These are phyloP conservation scores for Alternaria arborescens DNA, from an alignment of 2,329 filamentous ascomycete species.

Conservation along the genomic window DNA sequence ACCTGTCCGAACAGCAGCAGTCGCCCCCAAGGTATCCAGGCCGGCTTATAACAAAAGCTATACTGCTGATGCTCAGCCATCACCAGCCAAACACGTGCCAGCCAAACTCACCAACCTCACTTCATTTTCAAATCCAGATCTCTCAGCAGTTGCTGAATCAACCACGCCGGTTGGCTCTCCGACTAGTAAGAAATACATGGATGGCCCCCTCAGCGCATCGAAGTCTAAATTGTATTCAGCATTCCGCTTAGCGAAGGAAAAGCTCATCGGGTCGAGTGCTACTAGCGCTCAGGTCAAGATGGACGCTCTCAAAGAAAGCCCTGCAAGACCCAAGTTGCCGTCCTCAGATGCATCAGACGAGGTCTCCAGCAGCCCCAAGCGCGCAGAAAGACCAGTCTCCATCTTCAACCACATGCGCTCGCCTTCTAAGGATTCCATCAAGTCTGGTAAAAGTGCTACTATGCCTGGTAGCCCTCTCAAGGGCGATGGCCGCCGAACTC, in stretches of 20 bases:
- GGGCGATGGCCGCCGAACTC: constrained; percentile 58
- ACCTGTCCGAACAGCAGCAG: constrained; percentile 55
- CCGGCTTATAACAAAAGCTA: constrained; percentile 68
- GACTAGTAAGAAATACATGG: constrained; percentile 61
- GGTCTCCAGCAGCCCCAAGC: constrained; percentile 45
- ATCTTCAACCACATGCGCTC: constrained; percentile 49
- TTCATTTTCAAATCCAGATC: constrained; percentile 54
- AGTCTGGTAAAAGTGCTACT: constrained; percentile 34
- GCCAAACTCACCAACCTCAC: constrained; percentile 59
- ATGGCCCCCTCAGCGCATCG: constrained; percentile 87
- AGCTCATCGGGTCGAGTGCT: constrained; percentile 78
- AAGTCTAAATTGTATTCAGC: constrained; percentile 94
- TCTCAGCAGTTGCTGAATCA: constrained; percentile 53
- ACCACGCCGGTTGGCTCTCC: constrained; percentile 68
- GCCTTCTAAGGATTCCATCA: constrained; percentile 48
- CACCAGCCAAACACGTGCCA: constrained; percentile 54
- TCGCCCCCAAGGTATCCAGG: constrained; percentile 44
- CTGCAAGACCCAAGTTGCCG: constrained; percentile 37
- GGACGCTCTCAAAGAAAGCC: constrained; percentile 58
- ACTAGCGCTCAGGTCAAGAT: constrained; percentile 66
- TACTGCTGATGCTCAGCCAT: constrained; percentile 60
- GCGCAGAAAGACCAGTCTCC: constrained; percentile 39
- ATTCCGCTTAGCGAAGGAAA: constrained; percentile 83
- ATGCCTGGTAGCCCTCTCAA: constrained; percentile 44
- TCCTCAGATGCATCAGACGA: constrained; percentile 44